Evolutionary conservation across 805 yeast species (phyloP).

Genomic region (Schwanniomyces occidentalis): DNA sequence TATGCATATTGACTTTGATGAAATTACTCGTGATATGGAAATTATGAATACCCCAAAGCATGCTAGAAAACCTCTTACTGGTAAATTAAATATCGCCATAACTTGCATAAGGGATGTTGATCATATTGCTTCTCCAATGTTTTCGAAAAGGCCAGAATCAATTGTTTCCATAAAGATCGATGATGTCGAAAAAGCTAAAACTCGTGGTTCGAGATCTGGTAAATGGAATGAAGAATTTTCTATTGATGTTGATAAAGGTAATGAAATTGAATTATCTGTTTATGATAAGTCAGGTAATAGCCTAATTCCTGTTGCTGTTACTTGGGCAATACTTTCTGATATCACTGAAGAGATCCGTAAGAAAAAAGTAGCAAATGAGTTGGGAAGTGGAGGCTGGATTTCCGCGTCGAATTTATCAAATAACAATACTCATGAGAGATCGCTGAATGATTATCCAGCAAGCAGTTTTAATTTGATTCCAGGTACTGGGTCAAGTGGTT

Average conservation of each 20-base stretch:
- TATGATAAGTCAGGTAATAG: constrained; percentile 74
- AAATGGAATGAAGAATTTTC: constrained; percentile 83
- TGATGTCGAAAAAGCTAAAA: constrained; percentile 78
- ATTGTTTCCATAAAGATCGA: constrained; percentile 79
- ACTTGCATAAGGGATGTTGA: constrained; percentile 85
- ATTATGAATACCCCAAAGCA: constrained; percentile 67
- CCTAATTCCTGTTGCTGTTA: constrained; percentile 83
- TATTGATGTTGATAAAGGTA: constrained; percentile 83
- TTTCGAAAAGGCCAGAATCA: constrained; percentile 78
- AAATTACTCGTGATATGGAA: constrained; percentile 64
- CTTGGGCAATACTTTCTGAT: constrained; percentile 90
- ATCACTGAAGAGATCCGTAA: constrained; percentile 93
- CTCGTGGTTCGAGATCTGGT: constrained; percentile 73
- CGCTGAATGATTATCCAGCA: constrained; percentile 11
- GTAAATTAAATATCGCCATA: constrained; percentile 71
- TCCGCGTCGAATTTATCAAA: constrained; percentile 62
- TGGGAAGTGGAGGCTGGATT: constrained; percentile 82
- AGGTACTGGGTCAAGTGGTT: constrained; percentile 8
- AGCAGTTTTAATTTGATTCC: constrained; percentile 3
- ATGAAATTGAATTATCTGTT: constrained; percentile 86
- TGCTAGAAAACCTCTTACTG: constrained; percentile 82
- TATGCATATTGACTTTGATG: constrained; percentile 74
- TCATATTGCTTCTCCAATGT: constrained; percentile 83
- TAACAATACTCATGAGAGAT: constrained; percentile 10
- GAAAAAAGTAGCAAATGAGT: constrained; percentile 74